Base-by-base conservation (phyloP, 352 stramenopile genomes). In the Elongisporangium anandrum region DNA sequence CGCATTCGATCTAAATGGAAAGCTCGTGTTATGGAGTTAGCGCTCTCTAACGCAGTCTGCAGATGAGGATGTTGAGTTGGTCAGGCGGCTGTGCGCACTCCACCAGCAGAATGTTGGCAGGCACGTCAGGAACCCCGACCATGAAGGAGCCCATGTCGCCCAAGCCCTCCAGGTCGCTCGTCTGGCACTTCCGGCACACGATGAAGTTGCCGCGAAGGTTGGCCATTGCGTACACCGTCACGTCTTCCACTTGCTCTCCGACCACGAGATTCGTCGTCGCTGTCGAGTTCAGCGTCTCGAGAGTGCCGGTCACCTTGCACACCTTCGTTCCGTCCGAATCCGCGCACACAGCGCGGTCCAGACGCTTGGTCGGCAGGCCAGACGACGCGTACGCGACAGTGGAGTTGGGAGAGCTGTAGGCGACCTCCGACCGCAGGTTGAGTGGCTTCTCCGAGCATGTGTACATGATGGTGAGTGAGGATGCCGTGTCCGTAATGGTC, bases 291-390 rank as follows among this genome's bases (percentile, higher is more conserved):
- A 45, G 34, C 12, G 9, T 45, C 34, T 17, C 12, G 34, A 62
- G 34, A 17, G 34, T 45, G 34, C 34, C 34, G 13, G 34, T 45
- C 34, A 45, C 34, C 34, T 45, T 45, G 34, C 34, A 45, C 34
- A 45, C 9, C 13, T 45, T 45, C 10, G 34, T 45, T 17, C 34
- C 34, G 1, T 45, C 34, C 10, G 34, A 45, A 2, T 45, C 34
- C 34, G 34, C 34, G 17, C 34, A 45, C 10, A 45, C 50, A 3
- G 57, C 50, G 6, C 57, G 57, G 9, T 47, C 50, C 50, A 62
- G 57, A 12, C 57, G 57, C 16, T 56, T 56, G 50, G 22, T 52
- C 19, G 57, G 57, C 17, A 62, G 17, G 5, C 57, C 57, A 12
- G 57, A 52, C 12, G 57, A 26, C 20, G 56, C 50, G 57, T 34